Base-by-base conservation (phyloP, 1,284 basidiomycete species). In the Lignosus rhinocerotis region DNA sequence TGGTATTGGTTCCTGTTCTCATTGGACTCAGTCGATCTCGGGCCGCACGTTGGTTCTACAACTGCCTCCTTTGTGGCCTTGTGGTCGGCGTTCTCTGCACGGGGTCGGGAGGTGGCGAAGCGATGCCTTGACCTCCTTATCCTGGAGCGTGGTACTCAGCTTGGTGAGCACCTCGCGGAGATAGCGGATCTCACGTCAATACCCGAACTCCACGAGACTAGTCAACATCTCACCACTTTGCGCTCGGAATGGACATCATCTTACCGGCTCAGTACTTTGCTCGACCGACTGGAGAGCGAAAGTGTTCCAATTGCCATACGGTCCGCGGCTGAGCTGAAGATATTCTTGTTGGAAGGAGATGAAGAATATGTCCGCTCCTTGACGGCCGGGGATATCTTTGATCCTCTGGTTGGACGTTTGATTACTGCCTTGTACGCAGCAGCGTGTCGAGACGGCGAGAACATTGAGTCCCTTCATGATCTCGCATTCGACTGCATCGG, bases 401-500 rank as follows among this genome's bases (percentile, higher is more conserved):
- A 96, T 71, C 82, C 88, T 0, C 72, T 89, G 21, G 80, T 96
- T 17, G 89, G 92, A 0, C 80, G 82, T 30, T 79, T 95, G 45
- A 76, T 96, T 46, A 80, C 83, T 0, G 82, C 84, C 1, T 76
- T 99, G 6, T 82, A 97, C 53, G 73, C 80, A 12, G 86, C 90
- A 0, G 87, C 90, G 0, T 86, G 86, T 46, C 83, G 93, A 12
- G 93, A 96, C 62, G 87, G 85, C 10, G 91, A 93, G 52, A 89
- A 85, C 6, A 83, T 85, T 3, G 87, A 94, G 56, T 69, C 80
- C 6, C 70, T 95, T 39, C 85, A 85, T 17, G 75, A 85, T 43
- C 73, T 92, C 17, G 88, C 92, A 0, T 95, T 92, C 68, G 93
- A 97, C 69, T 98, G 94, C 71, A 86, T 99, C 51, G 95, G 96